Base-by-base conservation (phyloP, 371 early-diverging fungal species). In the Mortierella sp. region DNA sequence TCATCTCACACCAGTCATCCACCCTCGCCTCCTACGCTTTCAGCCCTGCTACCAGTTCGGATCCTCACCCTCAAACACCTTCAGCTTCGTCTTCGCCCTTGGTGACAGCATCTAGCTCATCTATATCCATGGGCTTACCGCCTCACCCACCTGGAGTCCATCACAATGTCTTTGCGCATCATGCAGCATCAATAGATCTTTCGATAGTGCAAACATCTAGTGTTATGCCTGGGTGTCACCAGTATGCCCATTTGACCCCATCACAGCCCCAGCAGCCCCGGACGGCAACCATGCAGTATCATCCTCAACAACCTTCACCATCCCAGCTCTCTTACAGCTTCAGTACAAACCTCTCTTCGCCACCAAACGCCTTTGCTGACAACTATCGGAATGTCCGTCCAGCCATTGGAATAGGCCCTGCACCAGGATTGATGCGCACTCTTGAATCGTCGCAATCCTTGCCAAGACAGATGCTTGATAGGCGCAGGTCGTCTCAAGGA, bases 401-500 rank as follows among this genome's bases (percentile, higher is more conserved):
- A 38, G 68, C 21, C 42, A 24, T 21, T 16, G 42, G 68, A 14
- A 68, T 42, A 1, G 38, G 34, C 68, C 9, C 42, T 10, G 44
- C 42, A 24, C 21, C 68, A 68, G 68, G 42, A 42, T 8, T 68
- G 68, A 24, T 68, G 1, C 68, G 10, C 42, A 4, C 68, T 21
- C 38, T 42, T 4, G 11, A 38, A 24, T 68, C 68, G 19, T 38
- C 68, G 2, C 73, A 52, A 38, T 21, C 24, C 14, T 28, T 31
- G 13, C 38, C 73, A 38, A 42, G 42, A 5, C 68, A 68, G 42
- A 68, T 68, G 2, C 38, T 68, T 21, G 9, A 38, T 21, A 21
- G 68, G 34, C 38, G 68, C 2, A 42, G 68, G 44, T 68, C 68
- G 24, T 68, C 68, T 42, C 68, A 42, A 11, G 68, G 68, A 68